Evolutionary conservation across 345 rosid species (phyloP).

Genomic region (Ceriops tagal): DNA sequence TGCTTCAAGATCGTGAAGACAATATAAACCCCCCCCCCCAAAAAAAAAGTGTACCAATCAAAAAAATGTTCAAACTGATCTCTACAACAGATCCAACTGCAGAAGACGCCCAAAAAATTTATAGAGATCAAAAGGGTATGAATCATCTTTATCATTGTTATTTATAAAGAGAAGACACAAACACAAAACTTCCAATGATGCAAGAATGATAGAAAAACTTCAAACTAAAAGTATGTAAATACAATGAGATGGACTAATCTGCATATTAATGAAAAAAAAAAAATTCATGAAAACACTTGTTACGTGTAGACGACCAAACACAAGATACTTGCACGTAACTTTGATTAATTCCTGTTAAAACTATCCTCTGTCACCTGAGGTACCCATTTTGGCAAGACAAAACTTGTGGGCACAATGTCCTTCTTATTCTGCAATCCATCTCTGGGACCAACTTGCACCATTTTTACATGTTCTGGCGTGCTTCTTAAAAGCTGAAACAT

Average conservation of each 20-base stretch:
- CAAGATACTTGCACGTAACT: neutral
- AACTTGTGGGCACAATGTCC: constrained; percentile 63
- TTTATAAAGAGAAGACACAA: too few species aligned
- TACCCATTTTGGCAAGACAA: constrained; percentile 80
- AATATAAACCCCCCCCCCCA: neutral
- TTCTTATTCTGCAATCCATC: constrained; percentile 74
- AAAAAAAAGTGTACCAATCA: neutral
- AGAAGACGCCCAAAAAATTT: neutral
- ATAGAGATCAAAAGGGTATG: neutral
- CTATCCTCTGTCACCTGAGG: constrained; percentile 42
- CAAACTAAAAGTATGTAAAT: neutral
- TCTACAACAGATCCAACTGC: neutral
- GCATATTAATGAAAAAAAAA: neutral
- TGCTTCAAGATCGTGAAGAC: neutral
- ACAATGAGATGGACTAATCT: neutral
- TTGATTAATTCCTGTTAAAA: neutral
- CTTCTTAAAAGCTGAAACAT: constrained; percentile 39
- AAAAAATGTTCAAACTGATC: neutral
- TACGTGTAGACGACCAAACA: neutral
- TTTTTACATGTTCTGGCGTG: constrained; percentile 56
- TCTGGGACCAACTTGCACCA: constrained; percentile 74
- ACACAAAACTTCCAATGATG: neutral
- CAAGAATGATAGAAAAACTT: neutral
- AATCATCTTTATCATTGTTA: neutral
- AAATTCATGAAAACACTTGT: neutral